Percentiles rank a stretch among this genome's conserved stretches.
These are phyloP conservation scores for Chaetomiaceae sp. DNA, from an alignment of 2,329 filamentous ascomycete species.

Conservation along the genomic window DNA sequence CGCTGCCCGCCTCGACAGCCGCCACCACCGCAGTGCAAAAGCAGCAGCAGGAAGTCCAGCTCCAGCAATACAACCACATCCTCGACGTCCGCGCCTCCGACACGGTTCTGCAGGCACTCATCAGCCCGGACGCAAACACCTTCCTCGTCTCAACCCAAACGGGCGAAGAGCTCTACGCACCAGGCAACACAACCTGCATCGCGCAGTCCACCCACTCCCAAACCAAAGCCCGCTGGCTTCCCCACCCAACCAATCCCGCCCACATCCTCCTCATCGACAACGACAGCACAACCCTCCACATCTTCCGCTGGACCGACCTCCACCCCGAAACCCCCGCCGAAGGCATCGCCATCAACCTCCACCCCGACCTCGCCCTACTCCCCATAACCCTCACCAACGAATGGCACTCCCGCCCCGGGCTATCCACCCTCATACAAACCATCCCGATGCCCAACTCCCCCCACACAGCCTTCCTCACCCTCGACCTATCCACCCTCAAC, in stretches of 20 bases:
- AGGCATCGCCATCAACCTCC: slow-evolving; percentile 11
- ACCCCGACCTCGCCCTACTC: slow-evolving; percentile 1
- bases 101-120: slow-evolving; percentile 14
- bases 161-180: slow-evolving; percentile 11
- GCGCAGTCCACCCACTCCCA: neutral
- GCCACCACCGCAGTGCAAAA: slow-evolving; percentile 9
- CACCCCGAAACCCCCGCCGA: neutral
- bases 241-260: slow-evolving; percentile 12
- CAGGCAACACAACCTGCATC: neutral
- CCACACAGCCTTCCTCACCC: slow-evolving; percentile 13
- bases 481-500: slow-evolving; percentile 9
- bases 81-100: slow-evolving; percentile 18
- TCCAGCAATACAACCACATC: slow-evolving; percentile 2
- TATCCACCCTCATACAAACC: slow-evolving; percentile 6
- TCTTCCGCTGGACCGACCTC: slow-evolving; percentile 17
- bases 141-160: slow-evolving; percentile 14
- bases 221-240: slow-evolving; percentile 12
- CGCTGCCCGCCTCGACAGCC: slow-evolving; percentile 4
- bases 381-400: slow-evolving; percentile 6
- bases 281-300: slow-evolving; percentile 8
- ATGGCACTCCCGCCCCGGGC: slow-evolving; percentile 14
- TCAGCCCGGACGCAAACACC: slow-evolving; percentile 11
- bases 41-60: slow-evolving; percentile 9
- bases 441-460: slow-evolving; percentile 2
- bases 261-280: slow-evolving; percentile 12